Base-by-base conservation (phyloP, 2,329 filamentous ascomycete species). In the Xylaria sp. region DNA sequence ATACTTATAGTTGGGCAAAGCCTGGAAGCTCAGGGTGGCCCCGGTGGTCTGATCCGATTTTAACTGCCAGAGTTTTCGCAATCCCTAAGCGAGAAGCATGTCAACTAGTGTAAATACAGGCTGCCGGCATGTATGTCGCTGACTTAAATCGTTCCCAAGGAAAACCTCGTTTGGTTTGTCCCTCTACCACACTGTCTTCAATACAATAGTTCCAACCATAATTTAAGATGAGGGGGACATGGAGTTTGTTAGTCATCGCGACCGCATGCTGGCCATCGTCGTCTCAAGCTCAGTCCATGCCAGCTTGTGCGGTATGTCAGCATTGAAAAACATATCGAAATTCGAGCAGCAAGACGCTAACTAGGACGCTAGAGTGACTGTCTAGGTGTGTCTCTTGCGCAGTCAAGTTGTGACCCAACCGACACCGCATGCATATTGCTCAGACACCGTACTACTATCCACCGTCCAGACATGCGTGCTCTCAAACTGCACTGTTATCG, bases 401-500 rank as follows among this genome's bases (percentile, higher is more conserved):
- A 59, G 33, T 63, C 55, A 50, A 17, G 40, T 33, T 63, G 61
- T 53, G 52, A 63, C 43, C 43, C 61, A 43, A 57, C 45, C 25
- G 57, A 63, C 31, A 52, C 37, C 14, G 23, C 43, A 11, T 63
- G 61, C 19, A 60, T 63, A 55, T 63, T n/a, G 61, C 43, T 35
- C 56, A 43, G 45, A 63, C 43, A 43, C 28, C 43, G 19, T 35
- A 38, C 40, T 63, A 2, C 51, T 60, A 51, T 49, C 51, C 28
- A 52, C 46, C 4, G 56, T 60, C 45, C 35, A 63, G 51, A 57
- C 56, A 55, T 63, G 61, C 49, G 40, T 50, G 17, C 46, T 63
- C 17, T 43, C 42, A 28, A 60, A 60, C 31, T 60, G 61, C 51
- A 63, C 61, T 12, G 46, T 63, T 35, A 60, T 63, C 28, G 61